phyloP scores from a whole-genome alignment of 2,329 filamentous ascomycete genomes.

The Aspergillus puulaauensis region DNA sequence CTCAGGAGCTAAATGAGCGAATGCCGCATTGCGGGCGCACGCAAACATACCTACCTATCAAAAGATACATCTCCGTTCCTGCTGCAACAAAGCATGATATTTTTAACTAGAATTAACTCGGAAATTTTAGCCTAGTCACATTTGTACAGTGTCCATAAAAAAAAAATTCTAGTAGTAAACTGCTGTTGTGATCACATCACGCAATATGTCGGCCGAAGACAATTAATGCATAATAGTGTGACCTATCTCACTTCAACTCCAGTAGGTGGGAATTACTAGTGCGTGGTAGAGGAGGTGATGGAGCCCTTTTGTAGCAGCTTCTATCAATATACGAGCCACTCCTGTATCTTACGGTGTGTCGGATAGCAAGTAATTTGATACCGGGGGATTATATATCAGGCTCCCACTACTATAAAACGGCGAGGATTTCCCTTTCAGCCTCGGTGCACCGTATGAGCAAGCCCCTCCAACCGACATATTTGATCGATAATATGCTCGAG shows the following conservation, averaged over 20 bases:
- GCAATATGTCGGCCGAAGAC: too few species aligned
- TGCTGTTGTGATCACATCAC: background rate
- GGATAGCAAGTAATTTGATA: background rate
- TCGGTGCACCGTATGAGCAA: background rate
- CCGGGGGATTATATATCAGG: background rate
- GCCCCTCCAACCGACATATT: constrained; percentile 26
- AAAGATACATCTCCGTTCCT: too few species aligned
- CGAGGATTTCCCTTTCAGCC: background rate
- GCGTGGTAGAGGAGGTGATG: background rate
- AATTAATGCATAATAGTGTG: too few species aligned
- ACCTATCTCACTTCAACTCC: background rate
- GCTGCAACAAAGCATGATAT: too few species aligned
- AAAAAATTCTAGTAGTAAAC: background rate
- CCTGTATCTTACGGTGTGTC: background rate
- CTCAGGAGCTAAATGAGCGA: background rate
- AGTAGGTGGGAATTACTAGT: background rate
- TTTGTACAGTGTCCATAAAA: background rate
- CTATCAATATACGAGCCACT: background rate
- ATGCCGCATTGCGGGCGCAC: background rate
- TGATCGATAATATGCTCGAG: constrained; percentile 54
- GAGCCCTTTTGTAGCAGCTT: background rate
- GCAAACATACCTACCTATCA: constrained; percentile 18
- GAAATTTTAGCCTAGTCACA: background rate
- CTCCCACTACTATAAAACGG: background rate
- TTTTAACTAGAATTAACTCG: background rate